Conservation (phyloP, 345 rosid genomes). For the Arabidopsis suecica region DNA sequence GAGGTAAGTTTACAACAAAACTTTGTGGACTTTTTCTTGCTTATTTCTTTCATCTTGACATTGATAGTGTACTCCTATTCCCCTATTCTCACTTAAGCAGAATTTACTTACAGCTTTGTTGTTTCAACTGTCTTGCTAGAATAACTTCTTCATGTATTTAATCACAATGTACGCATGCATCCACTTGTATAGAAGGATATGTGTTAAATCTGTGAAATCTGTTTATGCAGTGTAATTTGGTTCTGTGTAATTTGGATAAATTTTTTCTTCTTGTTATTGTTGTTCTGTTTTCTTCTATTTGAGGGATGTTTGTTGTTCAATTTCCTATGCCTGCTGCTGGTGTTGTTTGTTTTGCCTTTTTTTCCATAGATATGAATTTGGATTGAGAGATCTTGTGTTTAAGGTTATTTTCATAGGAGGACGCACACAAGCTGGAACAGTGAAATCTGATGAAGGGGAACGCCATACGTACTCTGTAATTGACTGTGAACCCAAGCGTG, state of each 20-base stretch:
- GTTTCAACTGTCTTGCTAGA: background rate
- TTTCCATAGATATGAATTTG: background rate
- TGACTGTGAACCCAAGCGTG: constrained; percentile 86
- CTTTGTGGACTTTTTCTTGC: background rate
- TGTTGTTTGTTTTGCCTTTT: background rate
- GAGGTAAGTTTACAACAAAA: constrained; percentile 36
- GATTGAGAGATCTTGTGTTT: constrained; percentile 45
- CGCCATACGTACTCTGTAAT: constrained; percentile 88
- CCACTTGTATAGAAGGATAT: background rate
- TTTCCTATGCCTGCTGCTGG: background rate
- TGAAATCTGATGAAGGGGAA: constrained; percentile 98
- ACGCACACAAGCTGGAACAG: constrained; percentile 96
- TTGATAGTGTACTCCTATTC: background rate
- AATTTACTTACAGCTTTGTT: background rate
- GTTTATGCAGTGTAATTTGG: no score
- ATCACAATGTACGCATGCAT: background rate
- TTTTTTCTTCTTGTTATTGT: background rate
- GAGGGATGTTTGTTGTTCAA: background rate
- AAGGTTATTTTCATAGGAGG: constrained; percentile 98
- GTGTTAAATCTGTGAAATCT: background rate
- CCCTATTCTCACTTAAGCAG: background rate
- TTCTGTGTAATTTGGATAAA: no score
- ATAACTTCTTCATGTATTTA: background rate
- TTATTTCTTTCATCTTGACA: constrained; percentile 5
- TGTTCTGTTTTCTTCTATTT: background rate